Conservation (phyloP, 2,329 filamentous ascomycete species). For the Neopestalotiopsis rosae region DNA sequence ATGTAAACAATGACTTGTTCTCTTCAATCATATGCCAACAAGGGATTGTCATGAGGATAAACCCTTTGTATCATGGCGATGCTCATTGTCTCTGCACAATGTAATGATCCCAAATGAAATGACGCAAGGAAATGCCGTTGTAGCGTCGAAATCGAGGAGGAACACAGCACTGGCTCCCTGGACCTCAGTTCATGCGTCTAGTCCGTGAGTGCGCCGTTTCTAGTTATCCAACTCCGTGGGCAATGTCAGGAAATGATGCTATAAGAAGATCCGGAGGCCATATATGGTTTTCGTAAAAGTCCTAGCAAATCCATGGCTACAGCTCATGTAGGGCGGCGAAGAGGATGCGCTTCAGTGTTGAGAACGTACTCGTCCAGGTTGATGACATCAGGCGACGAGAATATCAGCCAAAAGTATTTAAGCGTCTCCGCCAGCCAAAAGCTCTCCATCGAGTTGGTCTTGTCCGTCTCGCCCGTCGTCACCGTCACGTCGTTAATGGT, state of each 20-base stretch:
- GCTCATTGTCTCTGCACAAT: not conserved
- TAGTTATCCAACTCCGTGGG: not conserved
- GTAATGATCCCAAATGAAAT: not conserved
- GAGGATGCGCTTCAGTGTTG: conserved; percentile 58
- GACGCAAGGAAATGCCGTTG: no score
- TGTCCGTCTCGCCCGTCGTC: conserved; percentile 45
- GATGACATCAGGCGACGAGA: conserved; percentile 66
- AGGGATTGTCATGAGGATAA: not conserved
- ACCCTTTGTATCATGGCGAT: not conserved
- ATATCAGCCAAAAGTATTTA: conserved; percentile 78
- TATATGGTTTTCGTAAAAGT: not conserved
- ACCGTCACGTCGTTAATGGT: conserved; percentile 56
- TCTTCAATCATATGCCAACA: not conserved
- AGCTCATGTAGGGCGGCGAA: conserved; percentile 26
- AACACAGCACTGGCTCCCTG: not conserved
- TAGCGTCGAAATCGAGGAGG: not conserved
- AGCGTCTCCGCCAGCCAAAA: conserved; percentile 78
- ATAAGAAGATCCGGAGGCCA: not conserved
- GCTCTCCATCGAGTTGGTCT: conserved; percentile 51
- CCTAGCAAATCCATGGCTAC: not conserved
- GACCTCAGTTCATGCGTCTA: not conserved
- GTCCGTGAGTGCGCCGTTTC: not conserved
- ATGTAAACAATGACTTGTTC: not conserved
- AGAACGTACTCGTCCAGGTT: conserved; percentile 72
- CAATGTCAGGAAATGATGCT: not conserved